Evolutionary conservation across 129 eudicot species (phyloP).

Genomic region (Centella asiatica): DNA sequence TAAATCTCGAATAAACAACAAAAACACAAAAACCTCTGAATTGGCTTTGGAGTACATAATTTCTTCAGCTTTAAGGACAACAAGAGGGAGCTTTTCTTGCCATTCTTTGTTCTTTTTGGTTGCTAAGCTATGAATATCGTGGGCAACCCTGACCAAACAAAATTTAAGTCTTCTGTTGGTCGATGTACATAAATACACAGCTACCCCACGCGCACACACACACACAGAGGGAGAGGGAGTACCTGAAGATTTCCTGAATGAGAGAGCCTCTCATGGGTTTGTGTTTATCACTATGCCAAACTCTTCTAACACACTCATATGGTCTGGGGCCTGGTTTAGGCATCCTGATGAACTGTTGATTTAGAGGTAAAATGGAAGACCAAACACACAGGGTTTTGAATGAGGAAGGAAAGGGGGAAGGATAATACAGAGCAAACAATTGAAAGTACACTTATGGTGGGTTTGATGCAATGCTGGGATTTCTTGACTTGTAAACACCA

Average conservation of each 20-base stretch:
- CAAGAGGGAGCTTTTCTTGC: slow-evolving; percentile 94
- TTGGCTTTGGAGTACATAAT: slow-evolving; percentile 96
- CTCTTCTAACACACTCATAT: slow-evolving; percentile 92
- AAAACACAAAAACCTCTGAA: slow-evolving; percentile 57
- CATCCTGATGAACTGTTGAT: slow-evolving; percentile 37
- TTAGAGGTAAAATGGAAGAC: background rate
- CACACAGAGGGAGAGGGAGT: background rate
- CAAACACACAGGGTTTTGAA: slow-evolving; percentile 11
- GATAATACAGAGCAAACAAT: too few species aligned
- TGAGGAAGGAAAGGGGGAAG: too few species aligned
- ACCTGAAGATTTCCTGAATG: slow-evolving; percentile 87
- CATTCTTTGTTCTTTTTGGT: slow-evolving; percentile 92
- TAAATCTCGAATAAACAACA: background rate
- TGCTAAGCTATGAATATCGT: slow-evolving; percentile 60
- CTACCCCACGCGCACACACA: background rate
- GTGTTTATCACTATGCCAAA: slow-evolving; percentile 98
- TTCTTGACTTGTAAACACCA: too few species aligned
- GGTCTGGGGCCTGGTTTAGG: slow-evolving; percentile 96
- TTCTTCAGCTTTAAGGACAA: slow-evolving; percentile 91
- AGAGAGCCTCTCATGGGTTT: slow-evolving; percentile 95
- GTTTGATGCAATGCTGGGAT: too few species aligned
- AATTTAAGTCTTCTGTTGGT: background rate
- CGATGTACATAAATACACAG: background rate
- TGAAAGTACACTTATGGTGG: too few species aligned
- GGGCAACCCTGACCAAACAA: slow-evolving; percentile 58